A percentile compares a stretch with the other conserved stretches of the same genome.
phyloP scores from a whole-genome alignment of 345 rosid genomes.

The Erodium maritimum region DNA sequence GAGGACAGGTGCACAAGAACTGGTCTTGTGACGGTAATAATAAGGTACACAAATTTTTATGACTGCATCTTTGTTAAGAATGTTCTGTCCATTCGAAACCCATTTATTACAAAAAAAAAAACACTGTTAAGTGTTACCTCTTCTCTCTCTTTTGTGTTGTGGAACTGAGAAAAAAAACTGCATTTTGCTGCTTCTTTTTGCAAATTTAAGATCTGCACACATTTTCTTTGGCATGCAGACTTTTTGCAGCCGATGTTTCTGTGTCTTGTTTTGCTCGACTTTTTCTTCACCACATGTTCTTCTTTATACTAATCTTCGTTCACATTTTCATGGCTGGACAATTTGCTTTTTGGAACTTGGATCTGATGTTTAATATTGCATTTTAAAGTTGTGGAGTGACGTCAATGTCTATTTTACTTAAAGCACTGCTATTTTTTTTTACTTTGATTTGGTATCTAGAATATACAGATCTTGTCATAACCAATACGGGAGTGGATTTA shows the following conservation, averaged over 20 bases:
- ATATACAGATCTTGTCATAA: no score
- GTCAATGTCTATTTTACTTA: no score
- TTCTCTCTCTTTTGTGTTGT: neutral
- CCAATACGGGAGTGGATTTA: no score
- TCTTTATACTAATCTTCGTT: neutral
- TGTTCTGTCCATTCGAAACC: neutral
- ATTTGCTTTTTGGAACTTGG: neutral
- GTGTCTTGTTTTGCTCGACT: neutral
- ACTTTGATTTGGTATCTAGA: no score
- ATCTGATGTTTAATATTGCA: neutral
- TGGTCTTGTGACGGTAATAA: neutral
- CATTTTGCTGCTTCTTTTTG: neutral
- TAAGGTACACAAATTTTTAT: neutral
- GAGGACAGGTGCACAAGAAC: neutral
- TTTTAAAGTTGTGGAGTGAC: no score
- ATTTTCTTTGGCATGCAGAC: neutral
- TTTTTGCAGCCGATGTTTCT: neutral
- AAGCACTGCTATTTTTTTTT: no score
- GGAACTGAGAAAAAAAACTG: neutral
- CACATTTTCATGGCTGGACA: neutral
- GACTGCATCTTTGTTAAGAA: neutral
- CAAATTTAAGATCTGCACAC: neutral
- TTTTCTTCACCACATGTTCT: neutral
- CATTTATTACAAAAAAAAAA: neutral
- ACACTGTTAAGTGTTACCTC: neutral